Evolutionary conservation across 2,329 filamentous ascomycete genomes (phyloP), one percentile per base, ranked within the genome.

Genomic region (Alternaria gaisen): DNA sequence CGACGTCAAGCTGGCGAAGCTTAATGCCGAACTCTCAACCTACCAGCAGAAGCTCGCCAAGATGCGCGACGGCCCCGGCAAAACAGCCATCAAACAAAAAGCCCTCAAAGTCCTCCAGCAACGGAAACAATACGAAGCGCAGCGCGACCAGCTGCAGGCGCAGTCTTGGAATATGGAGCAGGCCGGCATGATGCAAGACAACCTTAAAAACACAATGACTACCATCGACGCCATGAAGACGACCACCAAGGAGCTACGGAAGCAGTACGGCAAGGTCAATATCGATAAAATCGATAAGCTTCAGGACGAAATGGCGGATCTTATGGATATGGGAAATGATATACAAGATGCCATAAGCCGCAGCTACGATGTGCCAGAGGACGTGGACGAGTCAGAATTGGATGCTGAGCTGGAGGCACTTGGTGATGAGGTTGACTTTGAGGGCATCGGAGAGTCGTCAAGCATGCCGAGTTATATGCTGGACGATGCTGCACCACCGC

Each of bases 91-190:
- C 72, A 96, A 95, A 78, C 90, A 96, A 75, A 97, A 97, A 76
- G 94, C 94, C 2, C 90, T 97, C 72, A 97, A 97, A 74, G 89
- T 98, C 11, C 89, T 98, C 3, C 93, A 97, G 82, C 91, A 93
- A 60, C 91, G 94, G 70, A 97, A 97, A 78, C 90, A 94, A 80
- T 97, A 97, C 87, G 95, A 99, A 81, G 86, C 88, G 4, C 93
- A 97, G 81, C 92, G 94, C 67, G 93, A 97, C 74, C 94, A 98
- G 81, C 88, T 98, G 55, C 91, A 97, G 81, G 87, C 90, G 67
- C 95, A 99, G 82, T 92, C 92, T 22, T 98, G 94, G 94, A 98
- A 98, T 82, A 97, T 99, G 94, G 94, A 98, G 82, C 94, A 97
- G 81, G 94, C 94, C 3, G 91, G 91, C 77, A 96, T 94, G 86